Conservation (phyloP, 2,329 filamentous ascomycete species). For the Pleurostoma richardsiae region DNA sequence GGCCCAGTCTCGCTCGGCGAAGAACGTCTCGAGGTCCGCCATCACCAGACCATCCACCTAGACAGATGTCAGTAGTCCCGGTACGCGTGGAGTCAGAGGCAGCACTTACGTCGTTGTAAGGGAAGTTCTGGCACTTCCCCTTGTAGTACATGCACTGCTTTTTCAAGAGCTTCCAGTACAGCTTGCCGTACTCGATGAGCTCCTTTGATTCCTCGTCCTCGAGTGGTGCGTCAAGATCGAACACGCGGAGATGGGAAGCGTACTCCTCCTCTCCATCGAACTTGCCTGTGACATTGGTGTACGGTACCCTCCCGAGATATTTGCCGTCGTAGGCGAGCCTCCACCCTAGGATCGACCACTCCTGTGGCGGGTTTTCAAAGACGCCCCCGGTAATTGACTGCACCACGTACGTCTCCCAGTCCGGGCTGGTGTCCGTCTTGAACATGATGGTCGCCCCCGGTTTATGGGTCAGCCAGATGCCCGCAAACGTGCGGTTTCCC, state of each 20-base stretch:
- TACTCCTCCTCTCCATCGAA: background rate
- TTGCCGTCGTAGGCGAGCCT: background rate
- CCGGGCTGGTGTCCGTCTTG: rapidly evolving
- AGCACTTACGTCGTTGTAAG: slow-evolving; percentile 10
- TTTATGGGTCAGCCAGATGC: slow-evolving; percentile 11
- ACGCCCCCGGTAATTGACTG: background rate
- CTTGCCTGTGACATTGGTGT: rapidly evolving
- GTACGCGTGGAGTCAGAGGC: background rate
- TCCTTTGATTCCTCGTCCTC: background rate
- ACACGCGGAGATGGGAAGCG: rapidly evolving
- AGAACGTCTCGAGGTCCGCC: slow-evolving; percentile 5
- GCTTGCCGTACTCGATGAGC: background rate
- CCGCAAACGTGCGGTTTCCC: slow-evolving; percentile 11
- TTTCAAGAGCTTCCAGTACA: slow-evolving; percentile 8
- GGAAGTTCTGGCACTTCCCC: slow-evolving; percentile 8
- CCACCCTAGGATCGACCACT: background rate
- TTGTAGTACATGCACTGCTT: slow-evolving; percentile 11
- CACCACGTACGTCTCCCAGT: background rate
- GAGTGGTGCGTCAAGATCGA: background rate
- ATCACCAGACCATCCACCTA: slow-evolving; percentile 11
- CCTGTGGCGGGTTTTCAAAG: background rate
- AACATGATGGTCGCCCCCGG: slow-evolving; percentile 8
- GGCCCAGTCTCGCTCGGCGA: background rate
- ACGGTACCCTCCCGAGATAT: background rate
- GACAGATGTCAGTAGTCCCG: background rate